A percentile compares a stretch with the other conserved stretches of the same genome.
phyloP scores from a whole-genome alignment of 2,329 filamentous ascomycete species.

The Epichloe festucae region DNA sequence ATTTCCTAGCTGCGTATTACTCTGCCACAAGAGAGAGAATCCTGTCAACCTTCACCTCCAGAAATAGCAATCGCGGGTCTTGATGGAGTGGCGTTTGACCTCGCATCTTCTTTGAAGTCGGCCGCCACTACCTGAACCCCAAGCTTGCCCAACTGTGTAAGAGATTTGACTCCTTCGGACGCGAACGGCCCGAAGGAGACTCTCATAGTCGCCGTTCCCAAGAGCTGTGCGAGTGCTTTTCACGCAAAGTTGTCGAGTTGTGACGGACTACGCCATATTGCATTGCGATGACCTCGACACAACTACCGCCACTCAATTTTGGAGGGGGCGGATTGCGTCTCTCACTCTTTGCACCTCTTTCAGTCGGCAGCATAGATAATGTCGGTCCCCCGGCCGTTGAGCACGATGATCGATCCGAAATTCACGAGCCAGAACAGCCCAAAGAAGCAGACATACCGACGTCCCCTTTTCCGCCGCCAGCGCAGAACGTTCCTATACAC shows the following conservation, averaged over 20 bases:
- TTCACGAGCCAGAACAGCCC: background rate
- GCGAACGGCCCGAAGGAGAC: background rate
- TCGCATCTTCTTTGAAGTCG: background rate
- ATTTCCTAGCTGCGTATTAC: background rate
- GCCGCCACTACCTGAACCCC: background rate
- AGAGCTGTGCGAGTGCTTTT: background rate
- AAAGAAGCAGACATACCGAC: background rate
- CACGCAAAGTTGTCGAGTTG: background rate
- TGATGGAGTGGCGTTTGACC: background rate
- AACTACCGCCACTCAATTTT: conserved; percentile 18
- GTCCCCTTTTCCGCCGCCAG: conserved; percentile 8
- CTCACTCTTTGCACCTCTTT: conserved; percentile 16
- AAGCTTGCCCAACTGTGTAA: background rate
- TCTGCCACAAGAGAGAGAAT: background rate
- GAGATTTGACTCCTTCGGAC: background rate
- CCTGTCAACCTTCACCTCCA: background rate
- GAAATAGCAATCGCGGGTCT: background rate
- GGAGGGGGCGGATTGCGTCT: conserved; percentile 17
- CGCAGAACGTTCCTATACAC: conserved; percentile 32
- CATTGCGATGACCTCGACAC: conserved; percentile 15
- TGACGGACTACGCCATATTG: background rate
- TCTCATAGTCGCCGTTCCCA: background rate
- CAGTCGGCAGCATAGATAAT: conserved; percentile 6
- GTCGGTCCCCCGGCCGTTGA: background rate
- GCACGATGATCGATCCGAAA: background rate